Base-by-base conservation (phyloP, 1,139 yeast genomes). In the Geotrichum cucujoidarum region DNA sequence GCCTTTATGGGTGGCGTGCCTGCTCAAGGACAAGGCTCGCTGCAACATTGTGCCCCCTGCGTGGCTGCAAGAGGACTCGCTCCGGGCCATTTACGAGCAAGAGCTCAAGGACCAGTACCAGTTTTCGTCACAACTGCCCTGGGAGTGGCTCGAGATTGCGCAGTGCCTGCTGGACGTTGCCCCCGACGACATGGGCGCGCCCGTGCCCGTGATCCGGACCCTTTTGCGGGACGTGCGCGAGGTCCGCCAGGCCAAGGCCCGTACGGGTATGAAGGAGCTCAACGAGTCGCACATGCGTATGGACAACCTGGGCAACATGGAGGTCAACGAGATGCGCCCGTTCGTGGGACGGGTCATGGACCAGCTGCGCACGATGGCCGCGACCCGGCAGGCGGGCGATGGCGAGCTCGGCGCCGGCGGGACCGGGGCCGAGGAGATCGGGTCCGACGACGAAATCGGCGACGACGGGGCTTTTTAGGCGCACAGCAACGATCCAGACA, bases 1-100 rank as follows among this genome's bases (percentile, higher is more conserved):
- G 0, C 95, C 97, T 0, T 57, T 92, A 3, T 92, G 98, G 98
- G 72, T 87, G 21, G 97, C 97, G 0, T 65, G 89, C 13, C 71
- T 90, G 16, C 70, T 92, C 48, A 88, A 88, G 60, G 80, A 83
- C 40, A 97, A 92, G 64, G 83, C 81, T 44, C 83, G 90, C 57
- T 88, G 97, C 65, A 83, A 82, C 53, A 81, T 92, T 2, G 81
- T 89, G 5, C 83, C 90, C 10, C 99, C 99, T 0, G 74, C 71
- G 2, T 92, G 99, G 99, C 72, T 92, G n/a, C 75, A 74, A 14
- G 66, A 77, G 45, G 69, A 71, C n/a, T 72, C 70, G 49, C 65
- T 92, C 49, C 76, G 76, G 51, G 73, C 71, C 4, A 73, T 75
- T 46, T 80, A 85, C 57, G 89, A 84, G 11, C 82, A 78, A 52